Percentiles rank a stretch among this genome's conserved stretches.
phyloP scores from a whole-genome alignment of 1,284 basidiomycete species.

The Peniophora sp. region DNA sequence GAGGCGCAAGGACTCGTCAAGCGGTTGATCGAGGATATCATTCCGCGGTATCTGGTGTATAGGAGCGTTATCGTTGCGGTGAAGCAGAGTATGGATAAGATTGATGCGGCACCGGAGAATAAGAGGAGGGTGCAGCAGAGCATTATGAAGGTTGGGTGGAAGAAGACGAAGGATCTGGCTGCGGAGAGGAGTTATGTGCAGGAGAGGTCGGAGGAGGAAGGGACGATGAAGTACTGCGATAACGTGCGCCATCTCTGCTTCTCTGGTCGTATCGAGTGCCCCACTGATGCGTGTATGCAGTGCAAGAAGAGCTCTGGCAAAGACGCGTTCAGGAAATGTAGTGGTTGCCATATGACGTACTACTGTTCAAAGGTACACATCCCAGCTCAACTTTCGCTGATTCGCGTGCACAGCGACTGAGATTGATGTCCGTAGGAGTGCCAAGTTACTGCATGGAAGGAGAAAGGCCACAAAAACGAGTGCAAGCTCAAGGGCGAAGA shows the following conservation, averaged over 20 bases:
- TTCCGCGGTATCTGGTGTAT: slow-evolving; percentile 28
- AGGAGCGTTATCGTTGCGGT: slow-evolving; percentile 26
- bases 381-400: too few relatives aligned
- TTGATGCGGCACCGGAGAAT: slow-evolving; percentile 12
- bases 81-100: slow-evolving; percentile 16
- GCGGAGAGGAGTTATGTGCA: slow-evolving; percentile 18
- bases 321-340: slow-evolving; percentile 26
- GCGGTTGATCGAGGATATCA: slow-evolving; percentile 18
- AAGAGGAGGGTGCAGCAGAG: slow-evolving; percentile 14
- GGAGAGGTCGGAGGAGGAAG: slow-evolving; percentile 18
- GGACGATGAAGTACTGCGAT: slow-evolving; percentile 24
- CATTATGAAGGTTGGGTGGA: slow-evolving; percentile 18
- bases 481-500: slow-evolving; percentile 31
- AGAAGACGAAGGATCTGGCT: slow-evolving; percentile 19
- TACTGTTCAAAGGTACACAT: slow-evolving; percentile 30
- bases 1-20: slow-evolving; percentile 25
- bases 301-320: slow-evolving; percentile 28
- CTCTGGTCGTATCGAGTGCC: not conserved
- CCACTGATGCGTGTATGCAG: slow-evolving; percentile 12
- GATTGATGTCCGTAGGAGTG: slow-evolving; percentile 18
- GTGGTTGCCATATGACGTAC: slow-evolving; percentile 25
- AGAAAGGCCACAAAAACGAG: slow-evolving; percentile 24
- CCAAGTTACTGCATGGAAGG: slow-evolving; percentile 27
- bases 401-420: not conserved
- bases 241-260: slow-evolving; percentile 18